These are phyloP conservation scores for Raphanus raphanistrum DNA, from an alignment of 345 rosid species.

Conservation along the genomic window DNA sequence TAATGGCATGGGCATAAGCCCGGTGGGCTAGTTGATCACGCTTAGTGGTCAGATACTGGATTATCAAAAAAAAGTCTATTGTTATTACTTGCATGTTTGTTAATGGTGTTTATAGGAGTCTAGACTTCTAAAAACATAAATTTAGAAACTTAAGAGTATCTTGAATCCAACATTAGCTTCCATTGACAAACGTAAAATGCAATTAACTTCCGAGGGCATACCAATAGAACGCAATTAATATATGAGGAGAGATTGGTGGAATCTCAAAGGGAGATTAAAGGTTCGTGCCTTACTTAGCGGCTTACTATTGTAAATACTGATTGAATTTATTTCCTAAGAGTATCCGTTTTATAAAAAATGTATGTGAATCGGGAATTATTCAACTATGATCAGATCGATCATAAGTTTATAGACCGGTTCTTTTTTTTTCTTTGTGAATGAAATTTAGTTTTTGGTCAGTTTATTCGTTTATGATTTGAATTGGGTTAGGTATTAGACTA, in stretches of 20 bases:
- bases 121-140: not conserved
- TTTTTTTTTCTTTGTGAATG: not conserved
- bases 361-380: not conserved
- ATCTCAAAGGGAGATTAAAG: not conserved
- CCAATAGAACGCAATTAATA: slow-evolving; percentile 9
- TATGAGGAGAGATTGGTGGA: not conserved
- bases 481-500: not conserved
- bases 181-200: slow-evolving; percentile 3
- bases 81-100: not conserved
- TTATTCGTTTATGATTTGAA: not conserved
- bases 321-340: not conserved
- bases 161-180: not conserved
- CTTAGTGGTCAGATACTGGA: too few relatives aligned
- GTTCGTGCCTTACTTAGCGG: not conserved
- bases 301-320: not conserved
- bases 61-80: not conserved
- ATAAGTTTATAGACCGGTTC: not conserved
- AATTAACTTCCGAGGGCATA: not conserved
- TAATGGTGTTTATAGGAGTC: not conserved
- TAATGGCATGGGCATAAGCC: too few relatives aligned
- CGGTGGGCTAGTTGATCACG: too few relatives aligned
- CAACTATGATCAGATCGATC: not conserved
- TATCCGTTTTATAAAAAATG: not conserved
- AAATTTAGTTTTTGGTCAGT: not conserved
- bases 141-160: not conserved